Evolutionary conservation across 31 red algal species (phyloP), one percentile per base, ranked within the genome.

Genomic region (Asparagopsis taxiformis): DNA sequence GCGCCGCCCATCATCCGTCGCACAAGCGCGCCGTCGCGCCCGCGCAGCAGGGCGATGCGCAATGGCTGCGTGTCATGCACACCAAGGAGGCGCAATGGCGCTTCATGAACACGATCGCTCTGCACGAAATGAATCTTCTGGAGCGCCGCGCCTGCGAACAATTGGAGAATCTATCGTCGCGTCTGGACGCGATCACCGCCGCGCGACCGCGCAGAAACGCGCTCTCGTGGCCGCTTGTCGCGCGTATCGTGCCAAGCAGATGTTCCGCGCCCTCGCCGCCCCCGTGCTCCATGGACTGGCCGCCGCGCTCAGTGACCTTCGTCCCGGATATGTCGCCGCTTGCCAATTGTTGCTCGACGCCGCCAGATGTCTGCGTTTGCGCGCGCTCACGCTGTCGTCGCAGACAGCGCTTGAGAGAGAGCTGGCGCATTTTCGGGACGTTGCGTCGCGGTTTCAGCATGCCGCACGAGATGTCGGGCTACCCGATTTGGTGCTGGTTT

Each of bases 11-110:
- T 13, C 41, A 46, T 13, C 41, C 6, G 13, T 9, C 6, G 41
- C 41, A 46, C 6, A 9, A 13, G 8, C 6, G 41, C 41, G 41
- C 41, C 6, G 41, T 9, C 41, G 41, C 13, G 8, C 41, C 41
- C 41, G 13, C 35, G 29, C 46, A 31, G 50, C 50, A 72, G 51
- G 68, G 44, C 3, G 68, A 72, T 55, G 49, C 10, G 17, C 31
- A 28, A 6, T 75, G 71, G 71, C n/a, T 43, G 28, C 71, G 71
- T 34, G 55, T 75, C 51, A 75, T 75, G 71, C 6, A 59, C 2
- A 75, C 71, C 2, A 75, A 49, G 55, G 71, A 59, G 35, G 21
- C 9, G 20, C 71, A 75, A 53, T 75, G 71, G 71, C 71, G 71
- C 38, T 59, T 60, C 28, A 31, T 75, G 31, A 54, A 75, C 55